These are phyloP conservation scores for Phanerochaete carnosa DNA, from an alignment of 768 basidiomycete genomes.

Conservation along the genomic window DNA sequence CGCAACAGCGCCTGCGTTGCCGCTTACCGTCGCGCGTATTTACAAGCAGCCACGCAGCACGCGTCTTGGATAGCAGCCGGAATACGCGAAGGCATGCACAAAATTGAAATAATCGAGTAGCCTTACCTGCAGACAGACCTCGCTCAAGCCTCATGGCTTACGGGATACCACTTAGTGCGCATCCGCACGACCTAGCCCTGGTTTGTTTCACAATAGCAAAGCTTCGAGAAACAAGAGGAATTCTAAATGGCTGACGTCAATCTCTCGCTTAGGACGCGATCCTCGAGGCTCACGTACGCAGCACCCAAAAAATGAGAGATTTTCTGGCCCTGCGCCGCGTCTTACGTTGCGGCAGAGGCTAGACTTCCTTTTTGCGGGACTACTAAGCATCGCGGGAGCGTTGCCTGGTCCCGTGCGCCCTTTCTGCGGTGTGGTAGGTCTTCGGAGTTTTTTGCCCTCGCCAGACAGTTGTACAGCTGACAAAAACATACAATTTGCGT, in stretches of 20 bases:
- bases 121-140: no score
- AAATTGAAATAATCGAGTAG: no score
- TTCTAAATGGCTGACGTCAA: background rate
- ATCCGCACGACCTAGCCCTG: no score
- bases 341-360: background rate
- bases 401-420: background rate
- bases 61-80: no score
- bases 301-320: background rate
- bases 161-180: no score
- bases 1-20: no score
- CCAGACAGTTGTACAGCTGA: background rate
- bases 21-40: no score
- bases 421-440: background rate
- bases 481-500: background rate
- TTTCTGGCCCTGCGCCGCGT: background rate
- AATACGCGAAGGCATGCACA: no score
- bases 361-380: background rate
- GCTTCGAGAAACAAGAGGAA: background rate
- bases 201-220: no score
- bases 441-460: background rate
- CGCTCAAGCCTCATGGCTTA: no score
- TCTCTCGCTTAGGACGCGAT: background rate
- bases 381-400: conserved; percentile 2
- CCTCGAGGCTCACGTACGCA: background rate
- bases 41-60: no score